These are phyloP conservation scores for Podila clonocystis DNA, from an alignment of 192 early-diverging fungal species.

Conservation along the genomic window DNA sequence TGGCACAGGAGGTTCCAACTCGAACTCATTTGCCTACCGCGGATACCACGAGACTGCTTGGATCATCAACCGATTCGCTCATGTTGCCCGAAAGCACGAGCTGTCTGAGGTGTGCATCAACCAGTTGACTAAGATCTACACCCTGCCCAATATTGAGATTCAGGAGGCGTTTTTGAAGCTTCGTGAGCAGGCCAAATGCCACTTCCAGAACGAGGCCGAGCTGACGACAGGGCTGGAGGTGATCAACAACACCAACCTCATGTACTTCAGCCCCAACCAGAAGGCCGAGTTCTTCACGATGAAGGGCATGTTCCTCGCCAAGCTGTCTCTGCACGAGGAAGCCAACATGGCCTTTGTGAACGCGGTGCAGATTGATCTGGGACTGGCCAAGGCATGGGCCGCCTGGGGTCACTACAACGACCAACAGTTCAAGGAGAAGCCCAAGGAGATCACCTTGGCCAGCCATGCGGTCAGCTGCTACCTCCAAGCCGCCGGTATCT, in stretches of 20 bases:
- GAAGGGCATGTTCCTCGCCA: constrained; percentile 94
- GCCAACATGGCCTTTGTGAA: constrained; percentile 92
- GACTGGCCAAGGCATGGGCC: constrained; percentile 95
- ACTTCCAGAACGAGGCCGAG: constrained; percentile 90
- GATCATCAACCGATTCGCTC: constrained; percentile 99
- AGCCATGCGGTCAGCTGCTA: constrained; percentile 95
- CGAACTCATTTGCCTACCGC: constrained; percentile 92
- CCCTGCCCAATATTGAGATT: constrained; percentile 99
- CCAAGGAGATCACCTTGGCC: constrained; percentile 82
- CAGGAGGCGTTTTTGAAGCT: constrained; percentile 98
- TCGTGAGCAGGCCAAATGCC: constrained; percentile 98
- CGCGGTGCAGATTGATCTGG: constrained; percentile 89
- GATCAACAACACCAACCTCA: constrained; percentile 98
- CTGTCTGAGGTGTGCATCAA: constrained; percentile 94
- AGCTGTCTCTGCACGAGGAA: constrained; percentile 85
- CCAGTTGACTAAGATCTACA: constrained; percentile 96
- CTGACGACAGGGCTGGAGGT: constrained; percentile 94
- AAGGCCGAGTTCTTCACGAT: constrained; percentile 98
- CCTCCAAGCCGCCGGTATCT: constrained; percentile 91
- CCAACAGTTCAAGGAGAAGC: constrained; percentile 85
- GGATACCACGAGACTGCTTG: constrained; percentile 99
- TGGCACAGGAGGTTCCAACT: constrained; percentile 60
- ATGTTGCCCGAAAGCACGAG: constrained; percentile 95
- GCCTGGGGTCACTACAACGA: constrained; percentile 97
- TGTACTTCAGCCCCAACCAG: constrained; percentile 92